phyloP scores from a whole-genome alignment of 805 yeast species.

The Metschnikowia borealis region DNA sequence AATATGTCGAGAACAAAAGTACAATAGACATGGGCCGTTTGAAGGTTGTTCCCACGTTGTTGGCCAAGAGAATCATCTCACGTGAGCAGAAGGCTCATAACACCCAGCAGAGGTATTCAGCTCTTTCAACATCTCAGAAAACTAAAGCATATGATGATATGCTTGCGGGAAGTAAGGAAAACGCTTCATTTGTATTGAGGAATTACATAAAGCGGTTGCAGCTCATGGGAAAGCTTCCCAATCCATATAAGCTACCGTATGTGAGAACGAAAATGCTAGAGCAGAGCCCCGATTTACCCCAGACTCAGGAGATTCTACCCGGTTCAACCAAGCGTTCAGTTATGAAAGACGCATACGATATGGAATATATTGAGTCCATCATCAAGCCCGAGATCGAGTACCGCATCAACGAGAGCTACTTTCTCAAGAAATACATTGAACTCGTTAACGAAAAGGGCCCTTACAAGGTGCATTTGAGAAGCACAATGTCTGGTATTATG shows the following conservation, averaged over 20 bases:
- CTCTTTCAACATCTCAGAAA: background rate
- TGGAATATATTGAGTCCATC: constrained; percentile 28
- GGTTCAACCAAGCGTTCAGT: constrained; percentile 22
- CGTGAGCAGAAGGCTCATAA: constrained; percentile 3
- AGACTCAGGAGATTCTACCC: constrained; percentile 16
- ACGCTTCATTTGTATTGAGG: constrained; percentile 20
- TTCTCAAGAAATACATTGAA: constrained; percentile 17
- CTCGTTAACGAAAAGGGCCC: constrained; percentile 36
- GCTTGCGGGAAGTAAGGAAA: constrained; percentile 12
- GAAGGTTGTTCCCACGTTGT: constrained; percentile 9
- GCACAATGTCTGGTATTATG: constrained; percentile 31
- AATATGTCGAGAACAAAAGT: constrained; percentile 11
- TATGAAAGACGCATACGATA: constrained; percentile 29
- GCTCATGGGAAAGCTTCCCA: constrained; percentile 23
- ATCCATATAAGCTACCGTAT: constrained; percentile 31
- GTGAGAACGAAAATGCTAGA: constrained; percentile 14
- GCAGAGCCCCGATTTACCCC: constrained; percentile 12
- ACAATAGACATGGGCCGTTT: constrained; percentile 10
- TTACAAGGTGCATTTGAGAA: constrained; percentile 25
- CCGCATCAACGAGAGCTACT: constrained; percentile 27
- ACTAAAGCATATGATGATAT: constrained; percentile 14
- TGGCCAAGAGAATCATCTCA: constrained; percentile 10
- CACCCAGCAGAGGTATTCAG: background rate
- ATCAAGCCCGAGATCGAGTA: constrained; percentile 32
- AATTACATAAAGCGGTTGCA: constrained; percentile 30